These are phyloP conservation scores for Evernia prunastri DNA, from an alignment of 495 filamentous ascomycete species.

Conservation along the genomic window DNA sequence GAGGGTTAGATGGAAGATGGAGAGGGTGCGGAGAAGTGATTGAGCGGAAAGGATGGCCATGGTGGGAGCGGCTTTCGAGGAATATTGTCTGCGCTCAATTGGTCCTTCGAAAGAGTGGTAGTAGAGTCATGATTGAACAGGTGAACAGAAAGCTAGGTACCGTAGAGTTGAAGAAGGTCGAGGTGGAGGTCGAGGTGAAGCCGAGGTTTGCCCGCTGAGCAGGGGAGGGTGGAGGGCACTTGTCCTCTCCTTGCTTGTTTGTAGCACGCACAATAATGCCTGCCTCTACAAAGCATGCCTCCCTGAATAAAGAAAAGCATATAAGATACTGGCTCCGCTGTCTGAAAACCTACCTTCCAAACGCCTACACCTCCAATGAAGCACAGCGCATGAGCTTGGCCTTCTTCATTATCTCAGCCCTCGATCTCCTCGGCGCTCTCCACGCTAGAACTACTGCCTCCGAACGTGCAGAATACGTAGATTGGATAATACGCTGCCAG, in stretches of 20 bases:
- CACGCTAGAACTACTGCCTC: slow-evolving; percentile 46
- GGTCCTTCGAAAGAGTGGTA: not conserved
- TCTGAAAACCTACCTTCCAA: slow-evolving; percentile 72
- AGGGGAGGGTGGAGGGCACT: not conserved
- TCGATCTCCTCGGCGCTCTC: slow-evolving; percentile 71
- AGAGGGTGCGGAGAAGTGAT: slow-evolving; percentile 69
- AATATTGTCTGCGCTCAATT: not conserved
- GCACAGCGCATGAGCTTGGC: slow-evolving; percentile 82
- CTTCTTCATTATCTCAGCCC: slow-evolving; percentile 76
- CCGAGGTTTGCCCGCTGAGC: not conserved
- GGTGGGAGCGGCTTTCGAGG: slow-evolving; percentile 21
- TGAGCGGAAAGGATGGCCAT: slow-evolving; percentile 77
- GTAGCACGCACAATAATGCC: slow-evolving; percentile 27
- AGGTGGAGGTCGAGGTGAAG: not conserved
- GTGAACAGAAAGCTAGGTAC: not conserved
- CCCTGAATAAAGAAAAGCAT: slow-evolving; percentile 65
- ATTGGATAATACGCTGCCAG: slow-evolving; percentile 74
- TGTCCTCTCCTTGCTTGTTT: not conserved
- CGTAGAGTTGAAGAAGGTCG: no score
- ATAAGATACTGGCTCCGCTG: slow-evolving; percentile 91
- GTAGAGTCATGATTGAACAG: no score
- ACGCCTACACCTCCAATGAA: slow-evolving; percentile 76
- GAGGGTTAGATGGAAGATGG: slow-evolving; percentile 73
- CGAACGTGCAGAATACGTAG: slow-evolving; percentile 54
- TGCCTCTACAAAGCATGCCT: slow-evolving; percentile 23